phyloP scores from a whole-genome alignment of 202 grass and related monocot species.

The Schoenoplectus triqueter region DNA sequence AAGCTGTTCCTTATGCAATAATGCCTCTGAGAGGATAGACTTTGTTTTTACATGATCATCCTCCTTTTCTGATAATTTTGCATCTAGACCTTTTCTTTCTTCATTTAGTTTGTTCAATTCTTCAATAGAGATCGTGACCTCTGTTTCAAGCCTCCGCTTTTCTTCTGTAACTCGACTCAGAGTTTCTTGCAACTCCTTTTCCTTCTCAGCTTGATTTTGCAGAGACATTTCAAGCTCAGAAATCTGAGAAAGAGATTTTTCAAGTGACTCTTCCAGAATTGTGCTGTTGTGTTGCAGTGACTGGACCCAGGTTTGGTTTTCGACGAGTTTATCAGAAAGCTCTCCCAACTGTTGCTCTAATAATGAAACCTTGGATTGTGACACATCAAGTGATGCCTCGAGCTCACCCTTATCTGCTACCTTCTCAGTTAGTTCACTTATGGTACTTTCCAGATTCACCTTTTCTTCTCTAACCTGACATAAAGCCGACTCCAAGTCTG shows the following conservation, averaged over 20 bases:
- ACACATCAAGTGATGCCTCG: slow-evolving; percentile 62
- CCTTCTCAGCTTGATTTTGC: slow-evolving; percentile 62
- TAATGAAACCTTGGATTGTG: slow-evolving; percentile 50
- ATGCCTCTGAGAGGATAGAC: slow-evolving; percentile 74
- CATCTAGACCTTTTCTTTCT: slow-evolving; percentile 71
- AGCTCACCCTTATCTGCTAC: slow-evolving; percentile 38
- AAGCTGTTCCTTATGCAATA: slow-evolving; percentile 69
- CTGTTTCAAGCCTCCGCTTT: slow-evolving; percentile 58
- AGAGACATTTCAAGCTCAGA: slow-evolving; percentile 66
- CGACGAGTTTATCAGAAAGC: slow-evolving; percentile 62
- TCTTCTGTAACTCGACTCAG: slow-evolving; percentile 58
- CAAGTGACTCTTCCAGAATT: slow-evolving; percentile 68
- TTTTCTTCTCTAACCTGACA: no score
- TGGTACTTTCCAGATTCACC: no score
- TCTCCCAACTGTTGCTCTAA: slow-evolving; percentile 85
- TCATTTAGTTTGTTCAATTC: slow-evolving; percentile 55
- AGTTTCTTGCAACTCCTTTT: slow-evolving; percentile 61
- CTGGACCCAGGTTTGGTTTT: slow-evolving; percentile 72
- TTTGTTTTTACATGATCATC: slow-evolving; percentile 73
- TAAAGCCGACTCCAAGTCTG: no score
- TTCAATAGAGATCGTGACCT: slow-evolving; percentile 58
- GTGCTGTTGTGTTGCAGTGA: slow-evolving; percentile 56
- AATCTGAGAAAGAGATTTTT: slow-evolving; percentile 57
- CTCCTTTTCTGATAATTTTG: slow-evolving; percentile 56
- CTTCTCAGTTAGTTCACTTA: no score